phyloP scores from a whole-genome alignment of 345 rosid species.

The Fremontodendron californicum region DNA sequence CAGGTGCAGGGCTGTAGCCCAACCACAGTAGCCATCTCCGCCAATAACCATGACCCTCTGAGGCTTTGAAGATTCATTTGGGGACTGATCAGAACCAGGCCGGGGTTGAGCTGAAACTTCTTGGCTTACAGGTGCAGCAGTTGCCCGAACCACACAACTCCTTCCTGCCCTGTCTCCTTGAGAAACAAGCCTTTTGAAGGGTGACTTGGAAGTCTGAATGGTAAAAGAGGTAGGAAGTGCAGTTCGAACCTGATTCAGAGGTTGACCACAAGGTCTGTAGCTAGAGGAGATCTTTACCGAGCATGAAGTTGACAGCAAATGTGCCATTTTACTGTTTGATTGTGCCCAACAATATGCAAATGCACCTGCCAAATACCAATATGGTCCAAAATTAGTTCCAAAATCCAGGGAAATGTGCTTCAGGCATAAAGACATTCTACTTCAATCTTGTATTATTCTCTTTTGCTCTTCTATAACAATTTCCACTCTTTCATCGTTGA shows the following conservation, averaged over 20 bases:
- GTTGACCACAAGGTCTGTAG: slow-evolving; percentile 29
- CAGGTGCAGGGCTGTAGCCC: slow-evolving; percentile 96
- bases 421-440: background rate
- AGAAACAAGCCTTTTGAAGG: slow-evolving; percentile 31
- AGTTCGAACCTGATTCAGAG: slow-evolving; percentile 22
- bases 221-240: slow-evolving; percentile 28
- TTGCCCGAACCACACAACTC: slow-evolving; percentile 36
- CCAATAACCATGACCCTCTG: slow-evolving; percentile 90
- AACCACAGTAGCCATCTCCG: slow-evolving; percentile 98
- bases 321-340: slow-evolving; percentile 46
- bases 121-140: slow-evolving; percentile 43
- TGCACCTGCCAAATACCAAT: slow-evolving; percentile 40
- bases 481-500: background rate
- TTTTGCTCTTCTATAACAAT: background rate
- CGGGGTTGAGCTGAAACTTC: slow-evolving; percentile 50
- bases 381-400: slow-evolving; percentile 3
- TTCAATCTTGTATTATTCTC: background rate
- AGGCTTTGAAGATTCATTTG: slow-evolving; percentile 42
- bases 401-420: background rate
- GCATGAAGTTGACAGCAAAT: slow-evolving; percentile 57
- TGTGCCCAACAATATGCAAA: slow-evolving; percentile 25
- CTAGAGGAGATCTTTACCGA: slow-evolving; percentile 41
- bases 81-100: slow-evolving; percentile 26
- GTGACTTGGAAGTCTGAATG: slow-evolving; percentile 32
- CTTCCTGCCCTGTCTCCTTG: slow-evolving; percentile 29